Base-by-base conservation (phyloP, 805 yeast species). In the Starmerella roubikii region DNA sequence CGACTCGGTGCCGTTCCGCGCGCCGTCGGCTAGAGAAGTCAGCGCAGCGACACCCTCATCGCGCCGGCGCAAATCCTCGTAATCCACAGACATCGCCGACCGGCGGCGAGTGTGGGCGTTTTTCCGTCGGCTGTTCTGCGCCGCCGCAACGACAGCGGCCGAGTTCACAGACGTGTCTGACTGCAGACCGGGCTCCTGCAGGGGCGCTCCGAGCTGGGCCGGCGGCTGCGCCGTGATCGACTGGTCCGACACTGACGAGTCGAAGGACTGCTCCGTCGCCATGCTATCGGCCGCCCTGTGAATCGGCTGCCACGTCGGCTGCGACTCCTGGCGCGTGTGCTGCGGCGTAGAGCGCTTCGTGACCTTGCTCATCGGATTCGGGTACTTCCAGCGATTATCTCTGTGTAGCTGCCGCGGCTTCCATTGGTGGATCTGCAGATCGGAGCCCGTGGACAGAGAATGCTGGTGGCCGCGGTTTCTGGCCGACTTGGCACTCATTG, bases 31-130 rank as follows among this genome's bases (percentile, higher is more conserved):
- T 39, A 51, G 35, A 10, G 41, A 40, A 8, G 53, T 53, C n/a
- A 51, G 42, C 16, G 50, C 49, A 3, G 52, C 47, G 3, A 44
- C 52, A 18, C 51, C 52, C 32, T 51, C 54, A 18, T 49, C 50
- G 23, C 33, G 41, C 11, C 48, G 44, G 30, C 42, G 30, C 9
- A 34, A 32, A 16, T 33, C 43, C 5, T 43, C 45, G 15, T 31
- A 17, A 19, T 23, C 32, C 9, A 34, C 30, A 12, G 37, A 28
- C 9, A 35, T 32, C 11, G 41, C 37, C 3, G 48, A 41, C n/a
- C 44, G 33, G n/a, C 43, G 34, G 4, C 48, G 40, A 12, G 32
- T 20, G 15, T 39, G 47, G 23, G 39, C 38, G 30, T 45, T 35
- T 2, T 46, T 35, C 19, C 49, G 43, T 15, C 24, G 29, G 18